A percentile compares a stretch with the other conserved stretches of the same genome.
phyloP scores from a whole-genome alignment of 495 filamentous ascomycete species.

The Penicillium verhagenii region DNA sequence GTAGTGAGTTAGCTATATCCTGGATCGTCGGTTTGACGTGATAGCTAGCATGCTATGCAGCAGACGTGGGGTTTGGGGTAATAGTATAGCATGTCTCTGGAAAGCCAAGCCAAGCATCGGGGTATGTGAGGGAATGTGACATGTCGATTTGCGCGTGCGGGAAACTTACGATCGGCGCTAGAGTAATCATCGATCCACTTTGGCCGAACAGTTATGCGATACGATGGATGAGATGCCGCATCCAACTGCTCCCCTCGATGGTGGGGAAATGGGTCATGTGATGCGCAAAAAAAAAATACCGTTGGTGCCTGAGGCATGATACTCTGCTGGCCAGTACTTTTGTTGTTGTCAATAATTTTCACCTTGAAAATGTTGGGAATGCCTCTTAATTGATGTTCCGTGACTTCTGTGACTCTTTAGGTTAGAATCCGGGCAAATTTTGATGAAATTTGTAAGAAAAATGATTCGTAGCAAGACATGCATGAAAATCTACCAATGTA shows the following conservation, averaged over 20 bases:
- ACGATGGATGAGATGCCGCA: slow-evolving; percentile 23
- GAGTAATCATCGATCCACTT: slow-evolving; percentile 25
- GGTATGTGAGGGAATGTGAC: slow-evolving; percentile 2
- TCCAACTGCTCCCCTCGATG: slow-evolving; percentile 28
- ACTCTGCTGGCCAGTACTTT: background rate
- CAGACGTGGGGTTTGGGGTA: slow-evolving; percentile 1
- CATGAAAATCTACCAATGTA: no score
- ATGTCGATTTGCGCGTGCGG: background rate
- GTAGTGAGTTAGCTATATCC: slow-evolving; percentile 21
- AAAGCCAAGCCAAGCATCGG: slow-evolving; percentile 3
- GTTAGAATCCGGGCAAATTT: no score
- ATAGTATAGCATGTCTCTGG: slow-evolving; percentile 6
- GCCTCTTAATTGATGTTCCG: background rate
- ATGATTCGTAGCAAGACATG: no score
- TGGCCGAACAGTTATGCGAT: slow-evolving; percentile 15
- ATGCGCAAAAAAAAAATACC: slow-evolving; percentile 30
- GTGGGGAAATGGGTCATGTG: slow-evolving; percentile 38
- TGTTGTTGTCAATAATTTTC: background rate
- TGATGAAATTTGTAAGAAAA: no score
- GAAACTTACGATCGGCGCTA: slow-evolving; percentile 44
- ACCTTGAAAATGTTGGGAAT: background rate
- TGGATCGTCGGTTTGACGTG: slow-evolving; percentile 2
- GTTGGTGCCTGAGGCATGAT: slow-evolving; percentile 26
- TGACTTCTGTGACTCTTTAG: no score
- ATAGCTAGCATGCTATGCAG: background rate